A percentile compares a stretch with the other conserved stretches of the same genome.
These are phyloP conservation scores for Yamadazyma philogaea DNA, from an alignment of 805 yeast genomes.

Conservation along the genomic window DNA sequence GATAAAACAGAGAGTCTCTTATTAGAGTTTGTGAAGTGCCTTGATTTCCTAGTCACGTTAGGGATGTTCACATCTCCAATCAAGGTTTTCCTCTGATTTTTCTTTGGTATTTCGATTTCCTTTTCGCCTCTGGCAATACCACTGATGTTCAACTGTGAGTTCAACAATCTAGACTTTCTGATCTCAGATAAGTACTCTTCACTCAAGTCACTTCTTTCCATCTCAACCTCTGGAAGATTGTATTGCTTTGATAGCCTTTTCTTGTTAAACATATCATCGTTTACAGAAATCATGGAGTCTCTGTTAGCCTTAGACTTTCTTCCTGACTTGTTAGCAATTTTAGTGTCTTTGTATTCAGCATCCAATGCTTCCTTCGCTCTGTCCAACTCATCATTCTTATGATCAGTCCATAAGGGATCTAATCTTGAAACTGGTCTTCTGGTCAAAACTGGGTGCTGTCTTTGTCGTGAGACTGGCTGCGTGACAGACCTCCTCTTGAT, in stretches of 20 bases:
- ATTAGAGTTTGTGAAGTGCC: conserved; percentile 56
- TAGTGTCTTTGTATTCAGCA: conserved; percentile 28
- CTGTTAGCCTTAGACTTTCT: conserved; percentile 20
- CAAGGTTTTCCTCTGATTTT: conserved; percentile 34
- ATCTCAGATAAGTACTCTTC: conserved; percentile 46
- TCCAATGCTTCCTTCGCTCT: conserved; percentile 42
- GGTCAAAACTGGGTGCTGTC: conserved; percentile 39
- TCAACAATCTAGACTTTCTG: conserved; percentile 41
- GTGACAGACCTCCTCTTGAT: conserved; percentile 48
- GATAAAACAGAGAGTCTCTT: conserved; percentile 73
- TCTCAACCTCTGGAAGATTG: conserved; percentile 36
- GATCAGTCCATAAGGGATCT: conserved; percentile 55
- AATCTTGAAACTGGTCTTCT: conserved; percentile 55
- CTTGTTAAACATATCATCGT: conserved; percentile 14
- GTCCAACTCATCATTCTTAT: conserved; percentile 46
- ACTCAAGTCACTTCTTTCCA: conserved; percentile 35
- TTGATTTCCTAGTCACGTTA: conserved; percentile 65
- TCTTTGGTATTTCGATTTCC: conserved; percentile 18
- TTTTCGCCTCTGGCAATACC: conserved; percentile 20
- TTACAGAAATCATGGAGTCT: conserved; percentile 35
- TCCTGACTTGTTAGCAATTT: conserved; percentile 10
- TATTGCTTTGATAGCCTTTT: conserved; percentile 18
- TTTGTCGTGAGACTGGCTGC: conserved; percentile 32
- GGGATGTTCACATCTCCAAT: conserved; percentile 68
- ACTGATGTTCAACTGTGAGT: conserved; percentile 36